phyloP scores from a whole-genome alignment of 305 asterid genomes.

The Withania somnifera region DNA sequence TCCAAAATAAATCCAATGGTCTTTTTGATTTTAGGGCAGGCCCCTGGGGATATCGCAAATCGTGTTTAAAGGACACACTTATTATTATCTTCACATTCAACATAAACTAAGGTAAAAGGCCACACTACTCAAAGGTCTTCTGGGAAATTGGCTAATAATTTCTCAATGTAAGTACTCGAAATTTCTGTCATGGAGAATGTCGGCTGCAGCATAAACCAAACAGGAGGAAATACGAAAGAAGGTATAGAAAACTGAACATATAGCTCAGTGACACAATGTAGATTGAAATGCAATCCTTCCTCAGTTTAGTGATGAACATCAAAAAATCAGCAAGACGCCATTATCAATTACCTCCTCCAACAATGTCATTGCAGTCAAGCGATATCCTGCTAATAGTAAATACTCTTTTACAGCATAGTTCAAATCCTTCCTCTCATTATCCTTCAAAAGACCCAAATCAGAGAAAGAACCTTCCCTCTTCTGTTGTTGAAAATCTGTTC shows the following conservation, averaged over 20 bases:
- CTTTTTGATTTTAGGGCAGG: background rate
- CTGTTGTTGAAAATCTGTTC: slow-evolving; percentile 32
- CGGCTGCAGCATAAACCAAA: background rate
- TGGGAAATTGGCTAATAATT: background rate
- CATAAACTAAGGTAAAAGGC: background rate
- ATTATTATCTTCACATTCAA: background rate
- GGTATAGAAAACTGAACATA: background rate
- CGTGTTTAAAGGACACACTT: background rate
- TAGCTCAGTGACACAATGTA: background rate
- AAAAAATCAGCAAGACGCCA: slow-evolving; percentile 10
- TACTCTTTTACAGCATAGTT: slow-evolving; percentile 97
- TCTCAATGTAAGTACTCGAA: background rate
- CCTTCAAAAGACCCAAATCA: slow-evolving; percentile 92
- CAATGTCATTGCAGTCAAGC: slow-evolving; percentile 98
- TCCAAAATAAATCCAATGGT: background rate
- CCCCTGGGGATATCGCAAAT: background rate
- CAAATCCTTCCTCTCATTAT: slow-evolving; percentile 72
- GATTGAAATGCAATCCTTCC: background rate
- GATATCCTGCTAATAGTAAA: slow-evolving; percentile 86
- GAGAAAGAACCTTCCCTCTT: slow-evolving; percentile 44
- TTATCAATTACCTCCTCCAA: slow-evolving; percentile 75
- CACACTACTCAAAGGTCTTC: background rate
- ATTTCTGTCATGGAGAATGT: background rate
- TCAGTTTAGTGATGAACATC: background rate
- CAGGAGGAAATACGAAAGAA: background rate